A percentile compares a stretch with the other conserved stretches of the same genome.
phyloP scores from a whole-genome alignment of 176 grass and related monocot species.

The Cocos nucifera region DNA sequence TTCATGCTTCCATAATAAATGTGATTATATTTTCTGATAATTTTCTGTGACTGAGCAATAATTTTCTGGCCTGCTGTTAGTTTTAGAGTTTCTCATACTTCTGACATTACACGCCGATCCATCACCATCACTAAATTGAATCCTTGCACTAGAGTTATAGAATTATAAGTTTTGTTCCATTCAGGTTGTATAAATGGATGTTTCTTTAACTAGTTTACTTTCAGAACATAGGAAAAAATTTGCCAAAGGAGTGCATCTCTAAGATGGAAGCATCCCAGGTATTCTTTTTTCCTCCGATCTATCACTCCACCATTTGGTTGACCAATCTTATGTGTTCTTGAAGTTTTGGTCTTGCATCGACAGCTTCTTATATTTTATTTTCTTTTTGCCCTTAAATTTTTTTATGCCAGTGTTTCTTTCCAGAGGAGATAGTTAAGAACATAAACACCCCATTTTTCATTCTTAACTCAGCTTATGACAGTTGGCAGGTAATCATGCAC shows the following conservation, averaged over 20 bases:
- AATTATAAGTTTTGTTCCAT: background rate
- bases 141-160: background rate
- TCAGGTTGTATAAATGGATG: background rate
- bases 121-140: background rate
- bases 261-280: slow-evolving; percentile 19
- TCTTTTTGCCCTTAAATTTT: background rate
- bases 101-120: too few species aligned
- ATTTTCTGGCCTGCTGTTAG: too few species aligned
- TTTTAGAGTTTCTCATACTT: too few species aligned
- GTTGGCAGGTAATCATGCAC: slow-evolving; percentile 59
- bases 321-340: too few species aligned
- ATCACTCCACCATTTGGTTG: background rate
- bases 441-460: slow-evolving; percentile 58
- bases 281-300: background rate
- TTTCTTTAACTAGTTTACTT: background rate
- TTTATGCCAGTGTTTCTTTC: slow-evolving; percentile 64
- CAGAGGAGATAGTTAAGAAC: slow-evolving; percentile 55
- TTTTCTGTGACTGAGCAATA: too few species aligned
- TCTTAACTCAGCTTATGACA: slow-evolving; percentile 79
- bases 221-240: slow-evolving; percentile 23
- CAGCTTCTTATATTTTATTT: background rate
- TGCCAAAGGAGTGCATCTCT: slow-evolving; percentile 12
- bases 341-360: background rate
- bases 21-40: too few species aligned
- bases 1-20: too few species aligned